Evolutionary conservation across 2,329 filamentous ascomycete genomes (phyloP).

Genomic region (Cercospora sesami): DNA sequence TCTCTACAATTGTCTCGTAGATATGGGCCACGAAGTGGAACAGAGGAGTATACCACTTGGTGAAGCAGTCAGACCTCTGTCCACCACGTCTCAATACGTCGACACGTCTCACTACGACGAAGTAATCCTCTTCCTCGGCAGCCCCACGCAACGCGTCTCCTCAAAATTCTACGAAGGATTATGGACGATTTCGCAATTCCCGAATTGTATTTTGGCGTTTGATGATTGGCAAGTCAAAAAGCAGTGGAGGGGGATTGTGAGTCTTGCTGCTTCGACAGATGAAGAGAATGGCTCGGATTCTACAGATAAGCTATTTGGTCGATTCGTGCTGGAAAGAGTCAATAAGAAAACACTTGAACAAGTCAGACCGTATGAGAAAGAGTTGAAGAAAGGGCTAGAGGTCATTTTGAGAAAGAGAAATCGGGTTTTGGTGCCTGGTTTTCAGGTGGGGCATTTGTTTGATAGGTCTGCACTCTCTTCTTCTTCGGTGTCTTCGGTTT

Average conservation of each 20-base stretch:
- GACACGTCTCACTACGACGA: neutral
- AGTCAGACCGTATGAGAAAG: slow-evolving; percentile 5
- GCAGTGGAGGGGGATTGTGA: neutral
- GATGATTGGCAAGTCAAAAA: slow-evolving; percentile 11
- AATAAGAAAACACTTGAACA: neutral
- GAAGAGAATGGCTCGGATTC: neutral
- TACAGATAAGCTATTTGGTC: neutral
- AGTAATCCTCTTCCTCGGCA: slow-evolving; percentile 8
- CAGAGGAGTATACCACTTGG: slow-evolving; percentile 4
- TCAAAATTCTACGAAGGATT: slow-evolving; percentile 3
- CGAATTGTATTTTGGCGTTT: slow-evolving; percentile 12
- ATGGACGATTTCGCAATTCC: slow-evolving; percentile 5
- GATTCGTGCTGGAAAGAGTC: neutral
- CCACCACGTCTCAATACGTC: neutral
- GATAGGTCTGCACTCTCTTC: neutral
- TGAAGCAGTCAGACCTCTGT: neutral
- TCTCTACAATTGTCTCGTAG: slow-evolving; percentile 14
- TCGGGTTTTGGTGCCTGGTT: slow-evolving; percentile 3
- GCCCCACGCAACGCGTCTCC: neutral
- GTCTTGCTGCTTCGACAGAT: neutral
- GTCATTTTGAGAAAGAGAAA: neutral
- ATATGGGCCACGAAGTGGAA: slow-evolving; percentile 9
- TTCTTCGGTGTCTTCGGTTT: neutral
- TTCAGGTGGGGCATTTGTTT: neutral
- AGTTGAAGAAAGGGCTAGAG: neutral